Base-by-base conservation (phyloP, 2,329 filamentous ascomycete genomes). In the Graphiopsis chlorocephala region DNA sequence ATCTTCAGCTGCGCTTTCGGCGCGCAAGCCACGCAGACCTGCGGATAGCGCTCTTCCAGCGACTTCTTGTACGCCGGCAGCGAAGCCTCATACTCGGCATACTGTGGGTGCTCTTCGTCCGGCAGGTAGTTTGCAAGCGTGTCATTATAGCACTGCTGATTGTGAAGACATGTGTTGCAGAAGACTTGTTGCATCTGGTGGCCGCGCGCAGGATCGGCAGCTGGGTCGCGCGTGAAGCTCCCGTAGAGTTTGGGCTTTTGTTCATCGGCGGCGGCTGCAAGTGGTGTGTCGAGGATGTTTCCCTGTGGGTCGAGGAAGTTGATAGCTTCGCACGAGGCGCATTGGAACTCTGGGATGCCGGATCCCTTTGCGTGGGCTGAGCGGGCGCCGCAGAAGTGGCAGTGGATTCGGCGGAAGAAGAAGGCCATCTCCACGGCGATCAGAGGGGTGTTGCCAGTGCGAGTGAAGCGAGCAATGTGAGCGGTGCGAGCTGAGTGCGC, bases 281-380 rank as follows among this genome's bases (percentile, higher is more conserved):
- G 82, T 2, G 92, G 93, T 28, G 93, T 92, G 77, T 99, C 94
- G 64, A 91, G 90, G 69, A 98, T 95, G 59, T 96, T 88, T 72
- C 94, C 94, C 75, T 92, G 87, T 90, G 94, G 84, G 75, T 99
- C 95, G 33, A 97, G 82, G 79, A 92, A 91, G 78, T 98, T 99
- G 65, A 89, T 88, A 20, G 93, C 91, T 72, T 95, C 91, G 81
- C 95, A 99, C 67, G 85, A 81, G 23, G 84, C 79, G 78, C 93
- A 97, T 53, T 88, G 82, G 78, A 93, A 97, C 72, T 87, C 84
- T 75, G 82, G 84, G 64, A 86, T 82, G 61, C 75, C 74, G 31
- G 85, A 85, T 71, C 87, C 84, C 71, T 85, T 88, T 68, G 78
- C 81, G 64, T 86, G 82, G 35, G 83, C 81, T 35, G 90, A 90